A percentile compares a stretch with the other conserved stretches of the same genome.
Conservation (phyloP, 257 asterid genomes). For the Nicotiana tabacum region DNA sequence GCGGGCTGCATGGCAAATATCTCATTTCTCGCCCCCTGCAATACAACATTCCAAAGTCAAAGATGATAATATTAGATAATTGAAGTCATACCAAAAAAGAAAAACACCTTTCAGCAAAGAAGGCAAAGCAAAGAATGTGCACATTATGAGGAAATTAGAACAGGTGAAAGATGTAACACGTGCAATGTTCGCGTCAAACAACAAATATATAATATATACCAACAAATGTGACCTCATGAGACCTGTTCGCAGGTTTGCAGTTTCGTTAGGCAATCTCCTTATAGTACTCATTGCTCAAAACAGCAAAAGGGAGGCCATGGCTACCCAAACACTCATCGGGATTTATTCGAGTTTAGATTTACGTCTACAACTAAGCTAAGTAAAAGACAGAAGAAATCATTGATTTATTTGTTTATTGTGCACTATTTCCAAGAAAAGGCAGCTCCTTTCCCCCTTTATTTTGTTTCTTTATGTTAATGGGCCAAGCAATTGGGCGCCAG, state of each 20-base stretch:
- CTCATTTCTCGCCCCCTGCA: slow-evolving; percentile 99
- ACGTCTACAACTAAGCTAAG: background rate
- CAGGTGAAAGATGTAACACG: background rate
- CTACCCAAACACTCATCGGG: background rate
- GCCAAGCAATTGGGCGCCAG: background rate
- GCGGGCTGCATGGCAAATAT: slow-evolving; percentile 99
- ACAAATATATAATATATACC: background rate
- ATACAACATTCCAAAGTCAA: background rate
- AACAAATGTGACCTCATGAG: background rate
- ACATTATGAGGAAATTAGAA: background rate
- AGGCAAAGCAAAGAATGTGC: background rate
- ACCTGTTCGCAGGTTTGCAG: background rate
- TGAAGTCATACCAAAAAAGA: background rate
- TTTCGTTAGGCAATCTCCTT: background rate
- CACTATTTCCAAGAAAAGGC: background rate
- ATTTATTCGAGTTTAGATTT: background rate
- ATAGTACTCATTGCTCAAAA: background rate
- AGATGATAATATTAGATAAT: background rate
- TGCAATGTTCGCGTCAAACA: background rate
- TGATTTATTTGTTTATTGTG: slow-evolving; percentile 4
- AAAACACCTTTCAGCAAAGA: background rate
- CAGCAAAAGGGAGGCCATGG: background rate
- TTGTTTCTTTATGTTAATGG: background rate
- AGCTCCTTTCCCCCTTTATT: background rate
- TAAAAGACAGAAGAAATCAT: slow-evolving; percentile 5